Base-by-base conservation (phyloP, 345 rosid genomes). In the Odontarrhena argentea region DNA sequence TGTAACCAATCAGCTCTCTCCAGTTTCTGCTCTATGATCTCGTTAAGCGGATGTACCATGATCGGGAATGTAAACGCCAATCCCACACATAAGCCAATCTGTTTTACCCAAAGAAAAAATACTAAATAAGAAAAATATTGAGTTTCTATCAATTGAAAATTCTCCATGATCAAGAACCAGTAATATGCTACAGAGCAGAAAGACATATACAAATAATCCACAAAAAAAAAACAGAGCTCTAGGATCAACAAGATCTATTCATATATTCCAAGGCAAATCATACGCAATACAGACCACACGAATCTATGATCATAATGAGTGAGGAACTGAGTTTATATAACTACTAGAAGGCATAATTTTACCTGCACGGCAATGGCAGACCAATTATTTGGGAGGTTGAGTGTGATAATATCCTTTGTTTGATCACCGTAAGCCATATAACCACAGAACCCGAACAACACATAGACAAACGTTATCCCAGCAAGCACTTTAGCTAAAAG, bases 391-490 rank as follows among this genome's bases (percentile, higher is more conserved):
- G 99, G 91, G 70, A 94, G 83, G 67, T 87, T 88, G 25, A 88
- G 90, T 0, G 97, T 94, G 32, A 87, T 80, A 34, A 91, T 94
- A 57, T 94, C 96, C 67, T 63, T 79, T 2, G 96, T 88, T 45
- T 86, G 77, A 60, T 94, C 93, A 4, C 96, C 97, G 63, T 85
- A 91, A 50, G 96, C 99, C 84, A 94, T 84, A 74, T 88, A 91
- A 13, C 99, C 96, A 4, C 81, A 85, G 58, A 88, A 84, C 9
- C 91, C 97, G 18, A 94, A 91, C 70, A 82, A 38, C 7, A 86
- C 69, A 49, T 91, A 91, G 9, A 84, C 83, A 67, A 79, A 68
- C 15, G 86, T 86, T 13, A 91, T 86, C 55, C 84, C 91, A 9
- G 84, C 32, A 74, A 94, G 80, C 18, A 84, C 86, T 73, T 76